Evolutionary conservation across 306 rosid species (phyloP).

Genomic region (Fagus sylvatica): DNA sequence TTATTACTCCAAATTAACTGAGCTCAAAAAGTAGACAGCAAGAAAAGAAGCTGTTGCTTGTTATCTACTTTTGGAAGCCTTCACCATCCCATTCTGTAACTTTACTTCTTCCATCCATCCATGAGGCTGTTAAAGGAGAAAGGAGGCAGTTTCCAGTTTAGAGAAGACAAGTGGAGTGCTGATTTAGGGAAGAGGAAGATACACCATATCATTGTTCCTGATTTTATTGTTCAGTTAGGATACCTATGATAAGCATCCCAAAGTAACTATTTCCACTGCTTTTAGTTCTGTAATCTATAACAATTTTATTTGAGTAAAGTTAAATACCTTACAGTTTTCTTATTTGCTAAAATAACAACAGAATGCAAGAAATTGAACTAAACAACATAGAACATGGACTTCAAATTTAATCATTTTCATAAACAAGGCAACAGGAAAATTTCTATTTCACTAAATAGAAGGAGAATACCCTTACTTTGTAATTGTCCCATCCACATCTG

Average conservation of each 20-base stretch:
- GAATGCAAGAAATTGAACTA: slow-evolving; percentile 21
- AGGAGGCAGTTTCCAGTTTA: not conserved
- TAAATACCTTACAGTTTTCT: not conserved
- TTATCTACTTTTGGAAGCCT: not conserved
- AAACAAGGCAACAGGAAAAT: not conserved
- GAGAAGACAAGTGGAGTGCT: not conserved
- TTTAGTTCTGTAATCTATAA: not conserved
- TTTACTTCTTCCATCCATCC: not conserved
- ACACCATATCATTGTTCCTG: too few relatives aligned
- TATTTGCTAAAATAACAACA: slow-evolving; percentile 13
- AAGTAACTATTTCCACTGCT: not conserved
- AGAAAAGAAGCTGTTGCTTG: not conserved
- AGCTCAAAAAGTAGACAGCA: not conserved
- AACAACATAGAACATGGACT: slow-evolving; percentile 8
- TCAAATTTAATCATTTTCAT: not conserved
- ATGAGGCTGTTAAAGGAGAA: not conserved
- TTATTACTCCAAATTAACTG: not conserved
- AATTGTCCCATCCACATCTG: slow-evolving; percentile 98
- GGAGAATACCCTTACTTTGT: slow-evolving; percentile 58
- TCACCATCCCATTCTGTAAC: not conserved
- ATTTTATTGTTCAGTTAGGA: not conserved
- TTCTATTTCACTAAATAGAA: not conserved
- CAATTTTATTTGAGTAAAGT: not conserved
- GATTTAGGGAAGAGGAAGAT: not conserved
- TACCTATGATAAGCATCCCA: not conserved